Conservation (phyloP, 441 rosid genomes). For the Metrosideros polymorpha region DNA sequence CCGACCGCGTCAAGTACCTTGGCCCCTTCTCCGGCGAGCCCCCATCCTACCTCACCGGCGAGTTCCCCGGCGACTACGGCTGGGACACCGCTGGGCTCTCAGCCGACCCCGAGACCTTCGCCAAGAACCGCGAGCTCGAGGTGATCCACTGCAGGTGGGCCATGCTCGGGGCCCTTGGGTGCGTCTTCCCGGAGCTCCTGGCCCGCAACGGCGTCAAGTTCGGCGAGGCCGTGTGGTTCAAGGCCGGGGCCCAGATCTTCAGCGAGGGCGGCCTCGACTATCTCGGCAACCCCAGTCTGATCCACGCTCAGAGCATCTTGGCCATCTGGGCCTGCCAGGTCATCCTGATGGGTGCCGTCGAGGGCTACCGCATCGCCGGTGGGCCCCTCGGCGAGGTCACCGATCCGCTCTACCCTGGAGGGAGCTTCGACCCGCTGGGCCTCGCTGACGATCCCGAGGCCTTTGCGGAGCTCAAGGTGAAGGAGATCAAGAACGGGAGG, state of each 20-base stretch:
- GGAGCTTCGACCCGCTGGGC: constrained; percentile 7
- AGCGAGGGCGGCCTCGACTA: constrained; percentile 8
- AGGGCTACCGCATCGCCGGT: constrained; percentile 7
- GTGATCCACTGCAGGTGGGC: constrained; percentile 6
- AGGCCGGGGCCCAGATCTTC: constrained; percentile 4
- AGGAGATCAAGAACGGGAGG: constrained; percentile 13
- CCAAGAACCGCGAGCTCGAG: constrained; percentile 10
- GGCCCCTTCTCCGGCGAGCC: constrained; percentile 14
- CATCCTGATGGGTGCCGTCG: constrained; percentile 11
- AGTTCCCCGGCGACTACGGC: constrained; percentile 12
- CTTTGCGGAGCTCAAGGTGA: constrained; percentile 8
- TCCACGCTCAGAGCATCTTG: constrained; percentile 14
- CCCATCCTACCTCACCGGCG: constrained; percentile 10
- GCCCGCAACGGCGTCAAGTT: constrained; percentile 5
- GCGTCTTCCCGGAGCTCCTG: constrained; percentile 10
- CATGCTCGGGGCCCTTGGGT: constrained; percentile 7
- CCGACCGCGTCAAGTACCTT: constrained; percentile 10
- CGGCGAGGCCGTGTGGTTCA: constrained; percentile 8
- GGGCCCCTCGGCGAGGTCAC: constrained; percentile 9
- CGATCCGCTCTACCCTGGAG: constrained; percentile 6
- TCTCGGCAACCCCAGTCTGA: constrained; percentile 11
- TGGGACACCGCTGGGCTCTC: constrained; percentile 10
- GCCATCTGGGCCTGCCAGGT: constrained; percentile 15
- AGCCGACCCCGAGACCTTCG: constrained; percentile 6
- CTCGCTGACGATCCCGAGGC: constrained; percentile 3